Conservation (phyloP, 768 basidiomycete species). For the Lactarius hatsudake region DNA sequence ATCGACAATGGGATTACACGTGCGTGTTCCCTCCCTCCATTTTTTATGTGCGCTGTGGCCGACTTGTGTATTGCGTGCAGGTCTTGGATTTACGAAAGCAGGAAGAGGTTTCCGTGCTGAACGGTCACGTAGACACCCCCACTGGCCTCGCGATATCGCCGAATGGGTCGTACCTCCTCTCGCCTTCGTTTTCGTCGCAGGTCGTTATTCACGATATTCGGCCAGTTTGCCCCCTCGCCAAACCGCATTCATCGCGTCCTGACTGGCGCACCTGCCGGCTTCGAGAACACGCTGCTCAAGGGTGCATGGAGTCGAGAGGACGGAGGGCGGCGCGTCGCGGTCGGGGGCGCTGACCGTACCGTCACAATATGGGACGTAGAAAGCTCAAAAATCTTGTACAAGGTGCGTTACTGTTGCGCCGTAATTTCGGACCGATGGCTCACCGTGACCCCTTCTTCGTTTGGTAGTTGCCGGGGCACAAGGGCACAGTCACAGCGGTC, state of each 20-base stretch:
- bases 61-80: conserved; percentile 37
- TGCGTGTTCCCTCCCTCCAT: conserved; percentile 40
- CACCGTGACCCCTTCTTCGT: background rate
- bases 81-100: conserved; percentile 88
- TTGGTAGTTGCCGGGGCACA: conserved; percentile 85
- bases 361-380: conserved; percentile 88
- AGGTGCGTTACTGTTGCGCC: conserved; percentile 46
- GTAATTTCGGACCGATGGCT: conserved; percentile 9
- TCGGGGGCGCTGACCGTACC: conserved; percentile 87
- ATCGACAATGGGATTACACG: conserved; percentile 96
- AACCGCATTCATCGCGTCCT: conserved; percentile 75
- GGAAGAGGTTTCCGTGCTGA: conserved; percentile 73
- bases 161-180: conserved; percentile 80
- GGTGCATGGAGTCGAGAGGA: conserved; percentile 89
- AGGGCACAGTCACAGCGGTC: conserved; percentile 92
- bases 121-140: conserved; percentile 89
- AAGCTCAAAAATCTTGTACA: conserved; percentile 70
- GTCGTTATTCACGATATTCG: conserved; percentile 89
- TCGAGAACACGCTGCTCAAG: conserved; percentile 82
- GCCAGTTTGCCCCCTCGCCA: conserved; percentile 86
- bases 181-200: conserved; percentile 87
- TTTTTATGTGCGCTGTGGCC: background rate
- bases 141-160: conserved; percentile 92
- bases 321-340: conserved; percentile 75
- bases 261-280: conserved; percentile 88